Base-by-base conservation (phyloP, 2,329 filamentous ascomycete genomes). In the Karstenula rhodostoma region DNA sequence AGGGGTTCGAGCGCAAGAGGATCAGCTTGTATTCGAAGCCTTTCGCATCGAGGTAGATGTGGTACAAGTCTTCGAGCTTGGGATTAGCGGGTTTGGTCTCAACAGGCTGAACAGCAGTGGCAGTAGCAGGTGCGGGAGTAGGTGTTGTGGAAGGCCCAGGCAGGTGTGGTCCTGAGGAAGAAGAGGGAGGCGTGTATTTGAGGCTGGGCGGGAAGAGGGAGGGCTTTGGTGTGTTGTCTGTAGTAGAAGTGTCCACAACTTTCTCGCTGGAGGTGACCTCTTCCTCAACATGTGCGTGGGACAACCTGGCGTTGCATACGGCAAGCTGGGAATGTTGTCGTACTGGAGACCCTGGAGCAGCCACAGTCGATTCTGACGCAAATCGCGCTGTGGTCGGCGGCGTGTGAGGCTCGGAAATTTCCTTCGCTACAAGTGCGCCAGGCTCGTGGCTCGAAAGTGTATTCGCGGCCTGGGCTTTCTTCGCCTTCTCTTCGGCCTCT, bases 11-110 rank as follows among this genome's bases (percentile, higher is more conserved):
- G 32, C 90, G 85, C 2, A 83, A 83, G 15, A 95, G 78, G 0
- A 82, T 81, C 59, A 91, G 78, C 56, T 88, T 82, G 77, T 92
- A 93, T 4, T 80, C 75, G 72, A 92, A 91, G 50, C 83, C 85
- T 0, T 84, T 84, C 3, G 69, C 57, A 72, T 95, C 91, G 19
- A 76, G 78, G 75, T 90, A 93, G 61, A 91, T 75, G 61, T 87
- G 87, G 69, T 88, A 87, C n/a, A 68, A 58, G 59, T 76, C 75
- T 77, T 70, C 70, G 49, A 75, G 86, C 79, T 49, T 50, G 32
- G 37, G 13, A 7, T 37, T 33, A 33, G 57, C 59, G 40, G 35
- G 54, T 46, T 25, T 48, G 17, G 35, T 17, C 17, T 32, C 17
- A 17, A n/a, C 27, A 17, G 48, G 9, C 7, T 33, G 48, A 37